These are phyloP conservation scores for Xylariaceae sp. DNA, from an alignment of 2,329 filamentous ascomycete genomes.

Conservation along the genomic window DNA sequence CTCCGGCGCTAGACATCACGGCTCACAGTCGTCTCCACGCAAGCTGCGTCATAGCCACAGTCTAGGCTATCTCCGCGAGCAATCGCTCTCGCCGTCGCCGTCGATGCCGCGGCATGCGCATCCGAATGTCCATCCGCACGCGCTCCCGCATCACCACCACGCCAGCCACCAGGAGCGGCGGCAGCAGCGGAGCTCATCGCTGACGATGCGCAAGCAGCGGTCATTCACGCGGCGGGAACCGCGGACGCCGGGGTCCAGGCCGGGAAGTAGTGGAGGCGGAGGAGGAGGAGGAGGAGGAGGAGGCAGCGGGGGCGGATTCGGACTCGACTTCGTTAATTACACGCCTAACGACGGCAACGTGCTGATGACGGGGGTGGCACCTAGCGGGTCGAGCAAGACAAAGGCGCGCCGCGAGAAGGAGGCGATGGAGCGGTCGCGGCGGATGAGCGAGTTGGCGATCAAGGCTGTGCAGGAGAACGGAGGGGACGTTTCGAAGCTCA, in stretches of 20 bases:
- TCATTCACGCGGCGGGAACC: conserved; percentile 34
- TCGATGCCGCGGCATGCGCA: conserved; percentile 35
- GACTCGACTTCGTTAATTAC: conserved; percentile 78
- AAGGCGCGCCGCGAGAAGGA: conserved; percentile 90
- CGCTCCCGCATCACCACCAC: neutral
- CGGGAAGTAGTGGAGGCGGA: conserved; percentile 21
- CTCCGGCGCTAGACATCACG: conserved; percentile 48
- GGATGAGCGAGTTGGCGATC: conserved; percentile 63
- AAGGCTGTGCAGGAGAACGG: conserved; percentile 67
- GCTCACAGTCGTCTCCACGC: conserved; percentile 38
- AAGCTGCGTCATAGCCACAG: conserved; percentile 39
- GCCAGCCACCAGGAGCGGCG: conserved; percentile 16
- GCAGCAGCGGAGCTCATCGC: conserved; percentile 25
- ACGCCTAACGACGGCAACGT: conserved; percentile 73
- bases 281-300: too few relatives aligned
- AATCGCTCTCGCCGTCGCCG: conserved; percentile 40
- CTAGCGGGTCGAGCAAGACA: conserved; percentile 86
- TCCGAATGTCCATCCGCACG: neutral
- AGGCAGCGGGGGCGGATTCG: conserved; percentile 30
- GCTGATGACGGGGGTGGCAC: conserved; percentile 86
- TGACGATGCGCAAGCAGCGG: conserved; percentile 37
- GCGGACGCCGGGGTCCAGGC: conserved; percentile 16
- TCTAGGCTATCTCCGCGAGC: conserved; percentile 27
- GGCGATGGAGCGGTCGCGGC: conserved; percentile 69
- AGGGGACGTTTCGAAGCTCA: conserved; percentile 57